A percentile compares a stretch with the other conserved stretches of the same genome.
Evolutionary conservation across 1,284 basidiomycete genomes (phyloP).

Genomic region (Melampsora americana): DNA sequence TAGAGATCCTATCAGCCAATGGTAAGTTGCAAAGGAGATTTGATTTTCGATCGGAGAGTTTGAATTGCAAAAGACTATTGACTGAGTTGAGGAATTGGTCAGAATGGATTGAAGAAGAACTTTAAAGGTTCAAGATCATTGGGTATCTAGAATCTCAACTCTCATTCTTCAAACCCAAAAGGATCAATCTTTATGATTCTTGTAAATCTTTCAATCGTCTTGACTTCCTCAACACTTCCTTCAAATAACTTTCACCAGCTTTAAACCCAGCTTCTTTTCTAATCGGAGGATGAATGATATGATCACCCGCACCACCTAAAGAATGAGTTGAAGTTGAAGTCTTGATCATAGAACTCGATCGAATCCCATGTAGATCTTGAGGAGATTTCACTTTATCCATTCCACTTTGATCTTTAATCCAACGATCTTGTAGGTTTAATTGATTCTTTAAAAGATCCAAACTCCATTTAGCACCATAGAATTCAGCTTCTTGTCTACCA

Average conservation of each 20-base stretch:
- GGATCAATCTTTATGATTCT: neutral
- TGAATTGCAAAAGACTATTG: too few relatives aligned
- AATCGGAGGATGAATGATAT: neutral
- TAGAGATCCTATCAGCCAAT: too few relatives aligned
- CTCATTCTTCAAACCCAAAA: too few relatives aligned
- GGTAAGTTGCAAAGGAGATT: too few relatives aligned
- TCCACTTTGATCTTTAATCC: slow-evolving; percentile 2
- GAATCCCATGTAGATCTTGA: neutral
- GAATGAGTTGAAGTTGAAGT: neutral
- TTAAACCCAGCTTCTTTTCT: neutral
- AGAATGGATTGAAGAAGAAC: too few relatives aligned
- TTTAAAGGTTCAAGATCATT: too few relatives aligned
- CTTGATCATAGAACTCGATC: neutral
- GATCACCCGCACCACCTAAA: neutral
- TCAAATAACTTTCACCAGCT: neutral
- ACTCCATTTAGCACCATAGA: neutral
- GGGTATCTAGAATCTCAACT: too few relatives aligned
- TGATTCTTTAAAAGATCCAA: neutral
- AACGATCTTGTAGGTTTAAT: neutral
- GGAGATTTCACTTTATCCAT: slow-evolving; percentile 6
- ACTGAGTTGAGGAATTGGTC: too few relatives aligned
- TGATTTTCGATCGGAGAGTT: too few relatives aligned
- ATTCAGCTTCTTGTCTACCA: slow-evolving; percentile 41
- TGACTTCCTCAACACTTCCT: slow-evolving; percentile 11
- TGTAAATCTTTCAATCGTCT: neutral